Base-by-base conservation (phyloP, 257 asterid species). In the Solanum raphanifolium region DNA sequence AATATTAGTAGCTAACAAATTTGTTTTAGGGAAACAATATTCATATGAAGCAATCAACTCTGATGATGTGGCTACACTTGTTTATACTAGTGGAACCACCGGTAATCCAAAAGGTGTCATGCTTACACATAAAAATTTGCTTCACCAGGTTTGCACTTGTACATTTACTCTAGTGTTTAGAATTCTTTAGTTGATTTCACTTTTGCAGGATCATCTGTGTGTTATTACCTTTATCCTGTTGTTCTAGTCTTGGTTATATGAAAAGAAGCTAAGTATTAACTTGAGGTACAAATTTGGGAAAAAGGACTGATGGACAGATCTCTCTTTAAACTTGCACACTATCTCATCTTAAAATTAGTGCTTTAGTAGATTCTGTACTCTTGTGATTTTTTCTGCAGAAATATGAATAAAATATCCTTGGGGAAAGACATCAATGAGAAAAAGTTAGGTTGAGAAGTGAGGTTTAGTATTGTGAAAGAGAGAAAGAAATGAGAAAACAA, bases 41-140 rank as follows among this genome's bases (percentile, higher is more conserved):
- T 82, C 83, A 68, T 94, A 93, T 88, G 94, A 93, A 91, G 90
- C 95, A 58, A 94, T 95, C 81, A 90, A 87, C 91, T 90, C 98
- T 48, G 96, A 92, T 88, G 99, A 96, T 87, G 91, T 91, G 86
- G 98, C 98, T 27, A 95, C 99, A 7, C 94, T 96, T 71, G 91
- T 95, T 5, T 96, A 96, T 87, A 96, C 99, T 36, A 96, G 99
- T 93, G 99, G 99, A 78, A 96, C 98, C 90, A 95, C 98, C 76
- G 99, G 98, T 79, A 95, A 94, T 90, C 98, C 99, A 68, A 96
- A 95, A 94, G 99, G 99, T 88, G 98, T 96, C 90, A 95, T 94
- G 98, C 98, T 96, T 90, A 94, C 99, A 1, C 99, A 96, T 90
- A 91, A 90, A 91, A 96, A 95, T 92, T 92, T 96, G 89, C 93